phyloP scores from a whole-genome alignment of 208 protist species.

The Crithidia expoeki region DNA sequence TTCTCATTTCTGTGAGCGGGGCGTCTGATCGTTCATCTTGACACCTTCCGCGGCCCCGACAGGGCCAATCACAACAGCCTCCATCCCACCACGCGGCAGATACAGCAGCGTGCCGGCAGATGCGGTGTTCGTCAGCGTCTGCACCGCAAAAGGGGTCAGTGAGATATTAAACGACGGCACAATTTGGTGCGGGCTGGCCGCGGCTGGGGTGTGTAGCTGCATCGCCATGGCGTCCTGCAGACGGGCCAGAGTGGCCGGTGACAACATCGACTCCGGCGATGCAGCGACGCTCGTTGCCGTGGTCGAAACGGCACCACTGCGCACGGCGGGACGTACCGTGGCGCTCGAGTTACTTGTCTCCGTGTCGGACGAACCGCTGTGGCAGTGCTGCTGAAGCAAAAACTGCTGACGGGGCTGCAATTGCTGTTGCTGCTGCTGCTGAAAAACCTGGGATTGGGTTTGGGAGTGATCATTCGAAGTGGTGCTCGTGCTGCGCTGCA shows the following conservation, averaged over 20 bases:
- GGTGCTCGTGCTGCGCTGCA: slow-evolving; percentile 15
- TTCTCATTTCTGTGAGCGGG: neutral
- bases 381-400: slow-evolving; percentile 4
- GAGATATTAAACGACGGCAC: slow-evolving; percentile 27
- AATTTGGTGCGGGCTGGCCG: slow-evolving; percentile 5
- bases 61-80: slow-evolving; percentile 26
- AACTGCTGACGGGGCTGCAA: slow-evolving; percentile 8
- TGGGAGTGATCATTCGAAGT: slow-evolving; percentile 5
- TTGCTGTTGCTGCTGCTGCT: neutral
- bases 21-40: neutral
- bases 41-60: slow-evolving; percentile 7
- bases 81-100: slow-evolving; percentile 25
- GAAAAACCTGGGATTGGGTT: neutral
- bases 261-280: slow-evolving; percentile 2
- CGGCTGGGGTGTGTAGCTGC: slow-evolving; percentile 10
- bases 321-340: neutral
- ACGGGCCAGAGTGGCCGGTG: neutral
- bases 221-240: slow-evolving; percentile 8
- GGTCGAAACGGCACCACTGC: neutral
- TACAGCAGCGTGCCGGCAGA: slow-evolving; percentile 32
- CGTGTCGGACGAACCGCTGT: slow-evolving; percentile 18
- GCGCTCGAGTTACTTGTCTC: slow-evolving; percentile 23
- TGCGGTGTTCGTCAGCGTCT: slow-evolving; percentile 20
- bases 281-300: neutral
- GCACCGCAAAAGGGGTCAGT: slow-evolving; percentile 24